A percentile compares a stretch with the other conserved stretches of the same genome.
Evolutionary conservation across 306 rosid species (phyloP).

Genomic region (Quercus cerris): DNA sequence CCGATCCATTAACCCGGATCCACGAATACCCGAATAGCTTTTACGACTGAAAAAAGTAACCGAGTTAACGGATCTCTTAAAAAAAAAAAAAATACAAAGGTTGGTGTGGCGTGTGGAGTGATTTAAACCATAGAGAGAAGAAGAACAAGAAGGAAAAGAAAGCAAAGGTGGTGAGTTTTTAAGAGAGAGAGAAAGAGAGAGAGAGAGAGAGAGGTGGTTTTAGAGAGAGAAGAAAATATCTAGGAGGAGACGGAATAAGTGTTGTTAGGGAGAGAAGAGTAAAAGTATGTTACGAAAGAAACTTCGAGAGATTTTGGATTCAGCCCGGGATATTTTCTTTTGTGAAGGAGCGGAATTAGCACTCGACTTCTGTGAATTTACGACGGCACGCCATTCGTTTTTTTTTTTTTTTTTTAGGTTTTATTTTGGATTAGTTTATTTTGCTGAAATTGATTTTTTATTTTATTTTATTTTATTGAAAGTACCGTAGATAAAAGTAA

Average conservation of each 20-base stretch:
- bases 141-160: conserved; percentile 6
- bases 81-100: no score
- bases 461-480: no score
- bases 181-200: background rate
- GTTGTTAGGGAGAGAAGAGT: conserved; percentile 24
- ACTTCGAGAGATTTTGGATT: conserved; percentile 43
- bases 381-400: conserved; percentile 26
- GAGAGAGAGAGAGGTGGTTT: background rate
- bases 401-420: background rate
- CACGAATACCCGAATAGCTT: background rate
- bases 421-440: background rate
- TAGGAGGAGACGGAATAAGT: background rate
- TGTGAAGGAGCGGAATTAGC: background rate
- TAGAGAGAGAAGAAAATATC: background rate
- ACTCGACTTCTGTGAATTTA: background rate
- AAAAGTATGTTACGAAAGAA: conserved; percentile 31
- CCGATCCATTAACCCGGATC: conserved; percentile 55
- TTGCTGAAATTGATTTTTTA: no score
- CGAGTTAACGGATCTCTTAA: no score
- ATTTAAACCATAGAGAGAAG: background rate
- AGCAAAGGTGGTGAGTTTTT: background rate
- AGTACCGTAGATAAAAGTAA: no score
- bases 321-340: conserved; percentile 47
- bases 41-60: background rate
- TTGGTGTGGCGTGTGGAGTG: no score